Evolutionary conservation across 1,284 basidiomycete species (phyloP).

Genomic region (Coniferiporia weirii): DNA sequence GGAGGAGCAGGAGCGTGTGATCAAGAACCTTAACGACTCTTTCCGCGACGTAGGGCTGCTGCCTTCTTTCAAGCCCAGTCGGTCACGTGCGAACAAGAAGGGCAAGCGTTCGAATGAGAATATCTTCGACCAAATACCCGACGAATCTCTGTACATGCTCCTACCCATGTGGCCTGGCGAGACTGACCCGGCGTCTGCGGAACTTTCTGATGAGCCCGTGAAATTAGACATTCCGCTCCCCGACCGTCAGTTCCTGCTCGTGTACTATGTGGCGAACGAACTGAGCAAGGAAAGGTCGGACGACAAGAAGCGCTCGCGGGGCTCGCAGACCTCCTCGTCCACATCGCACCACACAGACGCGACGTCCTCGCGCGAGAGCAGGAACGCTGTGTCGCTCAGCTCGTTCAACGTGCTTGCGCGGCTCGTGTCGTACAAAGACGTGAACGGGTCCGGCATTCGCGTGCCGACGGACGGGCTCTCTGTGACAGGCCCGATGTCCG

Average conservation of each 20-base stretch:
- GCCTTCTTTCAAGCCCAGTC: constrained; percentile 41
- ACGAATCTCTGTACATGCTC: constrained; percentile 71
- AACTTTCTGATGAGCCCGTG: constrained; percentile 29
- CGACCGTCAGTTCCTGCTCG: constrained; percentile 62
- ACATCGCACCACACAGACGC: constrained; percentile 28
- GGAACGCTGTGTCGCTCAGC: constrained; percentile 42
- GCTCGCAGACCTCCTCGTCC: constrained; percentile 30
- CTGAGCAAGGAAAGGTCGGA: constrained; percentile 31
- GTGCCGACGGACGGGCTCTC: constrained; percentile 65
- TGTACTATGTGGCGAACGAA: constrained; percentile 60
- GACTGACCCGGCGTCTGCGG: constrained; percentile 41
- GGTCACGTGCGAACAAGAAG: constrained; percentile 20
- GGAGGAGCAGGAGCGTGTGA: constrained; percentile 60
- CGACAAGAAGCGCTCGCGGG: constrained; percentile 33
- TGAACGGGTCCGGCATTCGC: constrained; percentile 65
- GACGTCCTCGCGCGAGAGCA: constrained; percentile 28
- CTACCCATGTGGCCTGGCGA: constrained; percentile 78
- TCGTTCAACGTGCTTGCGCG: constrained; percentile 64
- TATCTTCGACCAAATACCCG: constrained; percentile 58
- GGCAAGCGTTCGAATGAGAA: constrained; percentile 27
- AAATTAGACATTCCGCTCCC: constrained; percentile 41
- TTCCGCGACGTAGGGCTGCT: constrained; percentile 74
- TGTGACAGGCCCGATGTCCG: constrained; percentile 54
- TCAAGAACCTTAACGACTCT: constrained; percentile 63
- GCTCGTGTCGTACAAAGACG: constrained; percentile 59